A percentile compares a stretch with the other conserved stretches of the same genome.
phyloP scores from a whole-genome alignment of 129 eudicot genomes.

The Silybum marianum region DNA sequence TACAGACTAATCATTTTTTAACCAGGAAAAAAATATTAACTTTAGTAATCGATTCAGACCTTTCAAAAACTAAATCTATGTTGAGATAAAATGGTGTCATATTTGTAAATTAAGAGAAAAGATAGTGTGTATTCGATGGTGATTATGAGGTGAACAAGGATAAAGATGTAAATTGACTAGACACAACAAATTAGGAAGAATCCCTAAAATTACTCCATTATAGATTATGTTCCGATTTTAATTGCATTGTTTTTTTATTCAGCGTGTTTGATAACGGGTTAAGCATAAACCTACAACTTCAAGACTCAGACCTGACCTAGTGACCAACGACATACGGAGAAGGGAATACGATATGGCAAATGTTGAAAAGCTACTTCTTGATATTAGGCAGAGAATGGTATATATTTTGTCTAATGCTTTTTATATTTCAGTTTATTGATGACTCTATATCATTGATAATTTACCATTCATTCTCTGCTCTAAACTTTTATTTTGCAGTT shows the following conservation, averaged over 20 bases:
- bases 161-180: too few relatives aligned
- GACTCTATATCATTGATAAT: not conserved
- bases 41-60: too few relatives aligned
- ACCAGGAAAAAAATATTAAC: too few relatives aligned
- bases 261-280: constrained; percentile 53
- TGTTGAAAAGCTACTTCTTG: constrained; percentile 82
- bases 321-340: constrained; percentile 89
- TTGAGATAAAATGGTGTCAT: too few relatives aligned
- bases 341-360: constrained; percentile 91
- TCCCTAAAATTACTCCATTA: too few relatives aligned
- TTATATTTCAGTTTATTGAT: not conserved
- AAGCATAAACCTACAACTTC: constrained; percentile 94
- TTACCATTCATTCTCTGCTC: not conserved
- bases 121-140: too few relatives aligned
- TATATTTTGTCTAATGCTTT: not conserved
- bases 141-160: too few relatives aligned
- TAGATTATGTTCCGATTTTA: not conserved
- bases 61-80: too few relatives aligned
- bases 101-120: too few relatives aligned
- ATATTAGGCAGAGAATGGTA: constrained; percentile 89
- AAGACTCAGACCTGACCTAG: too few relatives aligned
- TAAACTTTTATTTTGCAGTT: constrained; percentile 53
- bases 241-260: constrained; percentile 40
- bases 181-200: too few relatives aligned
- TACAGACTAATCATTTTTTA: too few relatives aligned